phyloP scores from a whole-genome alignment of 1,139 yeast genomes.

The Nakaseomyces sp. region DNA sequence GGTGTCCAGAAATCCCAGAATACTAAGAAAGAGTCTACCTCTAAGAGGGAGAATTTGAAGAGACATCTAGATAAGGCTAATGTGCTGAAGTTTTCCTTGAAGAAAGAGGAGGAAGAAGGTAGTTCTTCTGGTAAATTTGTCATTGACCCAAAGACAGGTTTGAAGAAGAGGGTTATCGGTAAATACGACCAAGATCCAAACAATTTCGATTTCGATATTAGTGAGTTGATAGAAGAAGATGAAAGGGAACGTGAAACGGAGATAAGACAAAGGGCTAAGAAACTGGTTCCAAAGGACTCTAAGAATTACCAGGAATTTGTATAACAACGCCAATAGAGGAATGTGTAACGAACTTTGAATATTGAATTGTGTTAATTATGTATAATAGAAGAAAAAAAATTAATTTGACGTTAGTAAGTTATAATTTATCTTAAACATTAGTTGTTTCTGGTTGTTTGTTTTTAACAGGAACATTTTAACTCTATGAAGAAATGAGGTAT shows the following conservation, averaged over 20 bases:
- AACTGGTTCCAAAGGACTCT: conserved; percentile 18
- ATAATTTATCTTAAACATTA: too few relatives aligned
- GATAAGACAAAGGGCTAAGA: conserved; percentile 14
- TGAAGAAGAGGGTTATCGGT: conserved; percentile 28
- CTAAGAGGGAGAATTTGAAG: conserved; percentile 10
- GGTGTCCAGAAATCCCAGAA: conserved; percentile 12
- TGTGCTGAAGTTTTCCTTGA: conserved; percentile 21
- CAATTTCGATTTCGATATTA: conserved; percentile 29
- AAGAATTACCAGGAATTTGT: conserved; percentile 19
- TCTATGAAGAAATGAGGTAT: too few relatives aligned
- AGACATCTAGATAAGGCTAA: conserved; percentile 9
- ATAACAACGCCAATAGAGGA: conserved; percentile 3
- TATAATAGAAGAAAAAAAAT: too few relatives aligned
- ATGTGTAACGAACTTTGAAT: neutral
- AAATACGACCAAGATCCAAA: conserved; percentile 27
- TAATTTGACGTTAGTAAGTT: too few relatives aligned
- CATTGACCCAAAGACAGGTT: conserved; percentile 24
- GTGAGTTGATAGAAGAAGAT: conserved; percentile 31
- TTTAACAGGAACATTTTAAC: too few relatives aligned
- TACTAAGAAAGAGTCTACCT: neutral
- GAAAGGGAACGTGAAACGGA: conserved; percentile 19
- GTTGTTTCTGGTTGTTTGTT: too few relatives aligned
- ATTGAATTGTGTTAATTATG: too few relatives aligned
- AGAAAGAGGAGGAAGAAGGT: conserved; percentile 8
- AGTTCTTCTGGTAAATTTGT: conserved; percentile 12